Conservation (phyloP, 2,329 filamentous ascomycete genomes). For the Plectosphaerella plurivora region DNA sequence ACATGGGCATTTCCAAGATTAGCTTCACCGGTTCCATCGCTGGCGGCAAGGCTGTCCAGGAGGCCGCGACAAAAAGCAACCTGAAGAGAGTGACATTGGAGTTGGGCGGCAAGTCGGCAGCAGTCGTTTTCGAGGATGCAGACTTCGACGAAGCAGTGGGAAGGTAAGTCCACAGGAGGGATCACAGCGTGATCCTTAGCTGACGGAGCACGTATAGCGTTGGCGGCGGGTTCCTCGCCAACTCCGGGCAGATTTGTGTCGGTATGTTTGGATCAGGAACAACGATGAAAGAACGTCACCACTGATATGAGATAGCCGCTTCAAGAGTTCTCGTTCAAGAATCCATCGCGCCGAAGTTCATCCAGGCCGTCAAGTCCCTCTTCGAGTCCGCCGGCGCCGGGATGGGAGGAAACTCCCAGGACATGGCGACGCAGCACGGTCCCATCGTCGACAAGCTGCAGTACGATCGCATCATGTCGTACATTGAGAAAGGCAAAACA, state of each 20-base stretch:
- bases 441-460: slow-evolving; percentile 48
- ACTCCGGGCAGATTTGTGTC: slow-evolving; percentile 12
- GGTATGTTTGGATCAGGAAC: slow-evolving; percentile 60
- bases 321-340: slow-evolving; percentile 8
- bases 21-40: slow-evolving; percentile 68
- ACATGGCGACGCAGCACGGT: slow-evolving; percentile 60
- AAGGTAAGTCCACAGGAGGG: slow-evolving; percentile 47
- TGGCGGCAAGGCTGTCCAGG: slow-evolving; percentile 65
- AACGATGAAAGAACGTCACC: slow-evolving; percentile 65
- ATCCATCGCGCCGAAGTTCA: slow-evolving; percentile 31
- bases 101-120: slow-evolving; percentile 39
- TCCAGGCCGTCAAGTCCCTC: slow-evolving; percentile 60
- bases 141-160: slow-evolving; percentile 56
- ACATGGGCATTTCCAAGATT: slow-evolving; percentile 64
- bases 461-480: slow-evolving; percentile 30
- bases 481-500: slow-evolving; percentile 46
- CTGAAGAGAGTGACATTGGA: slow-evolving; percentile 41
- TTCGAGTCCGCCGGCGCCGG: slow-evolving; percentile 46
- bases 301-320: slow-evolving; percentile 30
- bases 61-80: slow-evolving; percentile 52
- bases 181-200: slow-evolving; percentile 51
- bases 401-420: slow-evolving; percentile 63
- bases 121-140: slow-evolving; percentile 39
- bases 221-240: slow-evolving; percentile 24
- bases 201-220: slow-evolving; percentile 48